Conservation (phyloP, 2,329 filamentous ascomycete genomes). For the Tricladium varicosporioides region DNA sequence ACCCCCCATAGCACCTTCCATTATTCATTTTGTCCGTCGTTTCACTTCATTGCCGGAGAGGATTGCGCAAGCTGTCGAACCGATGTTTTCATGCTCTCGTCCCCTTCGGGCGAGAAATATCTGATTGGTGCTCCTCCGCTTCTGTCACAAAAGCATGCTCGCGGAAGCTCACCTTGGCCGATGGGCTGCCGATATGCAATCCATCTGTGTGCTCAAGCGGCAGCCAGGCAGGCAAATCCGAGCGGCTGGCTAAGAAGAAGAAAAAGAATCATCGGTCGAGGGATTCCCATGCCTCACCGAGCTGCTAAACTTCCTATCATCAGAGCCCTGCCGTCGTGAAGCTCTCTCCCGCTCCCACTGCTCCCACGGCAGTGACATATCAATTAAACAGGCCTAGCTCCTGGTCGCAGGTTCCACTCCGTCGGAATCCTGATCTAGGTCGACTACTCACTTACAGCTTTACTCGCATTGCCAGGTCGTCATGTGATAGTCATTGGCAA, state of each 20-base stretch:
- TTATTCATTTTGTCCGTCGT: no score
- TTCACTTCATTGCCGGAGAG: not conserved
- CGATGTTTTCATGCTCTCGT: not conserved
- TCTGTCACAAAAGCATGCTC: not conserved
- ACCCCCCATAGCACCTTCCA: no score
- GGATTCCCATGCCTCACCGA: no score
- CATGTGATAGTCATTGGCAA: conserved; percentile 20
- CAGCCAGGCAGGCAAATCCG: not conserved
- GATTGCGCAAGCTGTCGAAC: not conserved
- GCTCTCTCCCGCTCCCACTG: no score
- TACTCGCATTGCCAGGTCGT: conserved; percentile 18
- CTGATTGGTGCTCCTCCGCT: not conserved
- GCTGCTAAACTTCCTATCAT: no score
- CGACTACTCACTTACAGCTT: conserved; percentile 21
- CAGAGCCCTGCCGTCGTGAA: no score
- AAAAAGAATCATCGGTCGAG: not conserved
- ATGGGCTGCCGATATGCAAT: not conserved
- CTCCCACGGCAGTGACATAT: no score
- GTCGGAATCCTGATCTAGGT: not conserved
- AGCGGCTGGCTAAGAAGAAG: not conserved
- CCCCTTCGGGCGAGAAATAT: not conserved
- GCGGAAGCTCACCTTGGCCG: not conserved
- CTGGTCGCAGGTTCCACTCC: not conserved
- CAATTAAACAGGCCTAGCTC: not conserved
- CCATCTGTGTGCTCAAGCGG: not conserved